These are phyloP conservation scores for Balakata baccata DNA, from an alignment of 345 rosid species.

Conservation along the genomic window DNA sequence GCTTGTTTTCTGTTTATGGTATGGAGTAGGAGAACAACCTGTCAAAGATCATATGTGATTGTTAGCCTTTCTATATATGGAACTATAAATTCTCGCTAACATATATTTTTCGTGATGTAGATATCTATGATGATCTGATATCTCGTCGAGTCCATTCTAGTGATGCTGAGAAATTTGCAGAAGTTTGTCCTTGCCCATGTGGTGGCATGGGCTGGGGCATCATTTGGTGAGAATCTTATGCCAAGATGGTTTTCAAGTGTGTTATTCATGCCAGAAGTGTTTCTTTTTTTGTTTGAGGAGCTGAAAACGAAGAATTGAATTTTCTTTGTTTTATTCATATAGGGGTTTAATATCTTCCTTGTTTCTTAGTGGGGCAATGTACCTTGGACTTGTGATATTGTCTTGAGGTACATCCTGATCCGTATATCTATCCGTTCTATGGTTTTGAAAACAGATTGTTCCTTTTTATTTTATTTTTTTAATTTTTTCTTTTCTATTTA, in stretches of 20 bases:
- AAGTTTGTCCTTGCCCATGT: constrained; percentile 86
- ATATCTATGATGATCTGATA: constrained; percentile 71
- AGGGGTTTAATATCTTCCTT: constrained; percentile 88
- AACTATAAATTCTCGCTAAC: background rate
- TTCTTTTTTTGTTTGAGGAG: background rate
- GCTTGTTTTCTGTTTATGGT: constrained; percentile 28
- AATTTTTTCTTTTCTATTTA: no score
- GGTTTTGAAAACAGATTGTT: background rate
- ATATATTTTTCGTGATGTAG: constrained; percentile 26
- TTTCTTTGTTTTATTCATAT: constrained; percentile 4
- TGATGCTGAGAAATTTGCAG: constrained; percentile 73
- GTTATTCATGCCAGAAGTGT: background rate
- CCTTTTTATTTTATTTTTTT: no score
- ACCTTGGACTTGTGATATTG: constrained; percentile 79
- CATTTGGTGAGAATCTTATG: constrained; percentile 58
- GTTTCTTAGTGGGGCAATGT: constrained; percentile 70
- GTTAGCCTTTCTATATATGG: background rate
- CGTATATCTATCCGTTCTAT: background rate
- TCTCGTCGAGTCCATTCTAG: constrained; percentile 22
- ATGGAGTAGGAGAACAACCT: background rate
- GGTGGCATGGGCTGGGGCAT: constrained; percentile 93
- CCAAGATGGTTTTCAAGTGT: background rate
- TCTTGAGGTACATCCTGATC: constrained; percentile 48
- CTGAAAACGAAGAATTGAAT: background rate
- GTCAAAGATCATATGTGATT: background rate